Percentiles rank a stretch among this genome's conserved stretches.
Conservation (phyloP, 495 filamentous ascomycete species). For the Acidomyces sp. region DNA sequence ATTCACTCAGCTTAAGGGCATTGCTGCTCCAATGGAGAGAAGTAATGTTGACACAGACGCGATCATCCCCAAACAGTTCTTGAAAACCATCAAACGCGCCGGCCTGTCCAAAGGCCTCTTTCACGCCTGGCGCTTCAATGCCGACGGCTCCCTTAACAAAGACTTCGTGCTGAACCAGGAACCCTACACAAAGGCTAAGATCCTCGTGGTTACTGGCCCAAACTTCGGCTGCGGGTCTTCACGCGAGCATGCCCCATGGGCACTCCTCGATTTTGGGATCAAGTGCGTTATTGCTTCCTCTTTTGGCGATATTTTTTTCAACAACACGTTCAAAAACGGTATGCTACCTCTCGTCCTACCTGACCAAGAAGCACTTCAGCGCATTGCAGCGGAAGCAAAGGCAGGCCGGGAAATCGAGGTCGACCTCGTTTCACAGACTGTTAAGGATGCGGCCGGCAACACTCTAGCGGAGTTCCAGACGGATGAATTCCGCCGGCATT, state of each 20-base stretch:
- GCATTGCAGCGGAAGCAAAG: conserved; percentile 65
- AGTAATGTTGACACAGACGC: conserved; percentile 93
- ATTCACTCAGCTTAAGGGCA: conserved; percentile 70
- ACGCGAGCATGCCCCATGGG: conserved; percentile 95
- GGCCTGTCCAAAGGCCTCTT: conserved; percentile 83
- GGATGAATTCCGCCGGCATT: conserved; percentile 86
- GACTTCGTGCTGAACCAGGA: conserved; percentile 86
- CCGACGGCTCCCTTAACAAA: conserved; percentile 57
- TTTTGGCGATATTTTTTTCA: conserved; percentile 97
- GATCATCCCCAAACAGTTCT: conserved; percentile 98
- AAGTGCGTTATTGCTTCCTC: conserved; percentile 83
- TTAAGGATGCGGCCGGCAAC: conserved; percentile 62
- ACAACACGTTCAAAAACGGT: conserved; percentile 99
- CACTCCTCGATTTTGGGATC: conserved; percentile 91
- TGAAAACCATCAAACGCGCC: conserved; percentile 98
- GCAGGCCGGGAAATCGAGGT: conserved; percentile 81
- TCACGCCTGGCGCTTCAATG: conserved; percentile 62
- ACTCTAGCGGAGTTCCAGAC: conserved; percentile 69
- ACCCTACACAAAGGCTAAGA: conserved; percentile 73
- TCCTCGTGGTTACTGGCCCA: conserved; percentile 80
- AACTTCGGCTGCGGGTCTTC: conserved; percentile 96
- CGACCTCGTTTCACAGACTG: conserved; percentile 72
- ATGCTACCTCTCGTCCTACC: conserved; percentile 81
- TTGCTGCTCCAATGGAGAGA: conserved; percentile 76
- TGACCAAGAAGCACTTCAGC: conserved; percentile 49